These are phyloP conservation scores for Schwanniomyces vanrijiae DNA, from an alignment of 805 yeast species.

Conservation along the genomic window DNA sequence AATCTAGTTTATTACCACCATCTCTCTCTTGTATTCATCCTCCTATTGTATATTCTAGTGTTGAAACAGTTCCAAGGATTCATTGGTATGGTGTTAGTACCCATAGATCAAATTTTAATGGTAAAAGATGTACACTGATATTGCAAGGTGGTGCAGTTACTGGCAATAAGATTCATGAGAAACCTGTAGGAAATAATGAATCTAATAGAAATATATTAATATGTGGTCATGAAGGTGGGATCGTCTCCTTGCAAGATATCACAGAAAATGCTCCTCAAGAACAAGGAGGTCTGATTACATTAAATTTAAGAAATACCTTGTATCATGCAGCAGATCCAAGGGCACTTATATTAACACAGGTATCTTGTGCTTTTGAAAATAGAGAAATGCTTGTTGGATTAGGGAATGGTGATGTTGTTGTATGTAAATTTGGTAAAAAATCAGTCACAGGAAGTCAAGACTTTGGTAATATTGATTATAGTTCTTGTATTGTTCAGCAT, in stretches of 20 bases:
- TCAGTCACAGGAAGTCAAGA: conserved; percentile 6
- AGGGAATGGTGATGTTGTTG: conserved; percentile 67
- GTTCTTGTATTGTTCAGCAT: conserved; percentile 30
- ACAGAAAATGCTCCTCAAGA: conserved; percentile 62
- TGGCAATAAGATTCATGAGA: conserved; percentile 12
- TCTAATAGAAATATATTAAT: conserved; percentile 54
- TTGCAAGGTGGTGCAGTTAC: conserved; percentile 81
- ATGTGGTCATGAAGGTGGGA: conserved; percentile 86
- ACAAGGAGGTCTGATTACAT: conserved; percentile 29
- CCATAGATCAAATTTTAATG: conserved; percentile 26
- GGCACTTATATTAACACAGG: conserved; percentile 48
- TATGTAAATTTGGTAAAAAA: conserved; percentile 64
- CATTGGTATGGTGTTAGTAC: conserved; percentile 80
- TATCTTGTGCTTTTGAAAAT: conserved; percentile 78
- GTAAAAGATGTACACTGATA: conserved; percentile 45
- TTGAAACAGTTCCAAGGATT: conserved; percentile 53
- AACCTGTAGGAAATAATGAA: conserved; percentile 34
- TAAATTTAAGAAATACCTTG: conserved; percentile 34
- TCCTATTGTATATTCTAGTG: conserved; percentile 54
- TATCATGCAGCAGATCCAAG: conserved; percentile 26
- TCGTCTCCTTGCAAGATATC: conserved; percentile 80
- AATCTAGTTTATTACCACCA: conserved; percentile 63
- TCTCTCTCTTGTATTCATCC: conserved; percentile 79
- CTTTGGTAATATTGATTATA: conserved; percentile 19
- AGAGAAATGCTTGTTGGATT: conserved; percentile 72